Conservation (phyloP, 148 eudicot genomes). For the Vaccinium myrtillus region DNA sequence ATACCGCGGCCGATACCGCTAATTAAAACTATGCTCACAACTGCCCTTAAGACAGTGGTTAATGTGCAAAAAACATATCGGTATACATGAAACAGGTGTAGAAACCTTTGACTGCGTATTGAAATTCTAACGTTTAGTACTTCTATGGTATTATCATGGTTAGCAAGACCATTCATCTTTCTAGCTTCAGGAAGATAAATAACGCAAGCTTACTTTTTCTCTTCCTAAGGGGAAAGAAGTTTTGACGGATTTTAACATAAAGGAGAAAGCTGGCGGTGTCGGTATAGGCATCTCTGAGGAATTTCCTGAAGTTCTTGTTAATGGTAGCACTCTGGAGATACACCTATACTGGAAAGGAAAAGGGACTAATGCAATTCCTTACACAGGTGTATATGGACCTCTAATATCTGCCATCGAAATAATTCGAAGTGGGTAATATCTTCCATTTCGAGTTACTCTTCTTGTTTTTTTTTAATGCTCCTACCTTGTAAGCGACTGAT, state of each 20-base stretch:
- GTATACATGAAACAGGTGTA: neutral
- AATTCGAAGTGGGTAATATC: constrained; percentile 39
- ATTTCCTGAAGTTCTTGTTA: constrained; percentile 24
- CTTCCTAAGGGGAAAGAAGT: constrained; percentile 28
- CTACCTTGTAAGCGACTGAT: neutral
- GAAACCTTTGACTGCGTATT: neutral
- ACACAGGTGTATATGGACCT: constrained; percentile 47
- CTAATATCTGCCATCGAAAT: constrained; percentile 43
- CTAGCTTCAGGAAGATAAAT: neutral
- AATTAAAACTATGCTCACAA: neutral
- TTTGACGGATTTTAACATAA: constrained; percentile 36
- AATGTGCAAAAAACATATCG: neutral
- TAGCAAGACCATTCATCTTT: neutral
- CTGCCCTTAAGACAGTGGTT: neutral
- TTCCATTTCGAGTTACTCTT: constrained; percentile 1
- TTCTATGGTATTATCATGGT: neutral
- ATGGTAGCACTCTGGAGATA: constrained; percentile 43
- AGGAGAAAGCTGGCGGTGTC: constrained; percentile 34
- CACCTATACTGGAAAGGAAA: constrained; percentile 51
- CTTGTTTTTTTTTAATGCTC: neutral
- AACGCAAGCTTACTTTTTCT: neutral
- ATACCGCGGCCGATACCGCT: too few relatives aligned
- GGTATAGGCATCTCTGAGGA: constrained; percentile 22
- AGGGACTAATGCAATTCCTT: constrained; percentile 46
- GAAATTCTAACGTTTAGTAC: neutral